Evolutionary conservation across 495 filamentous ascomycete genomes (phyloP).

Genomic region (Penicillium soppii): DNA sequence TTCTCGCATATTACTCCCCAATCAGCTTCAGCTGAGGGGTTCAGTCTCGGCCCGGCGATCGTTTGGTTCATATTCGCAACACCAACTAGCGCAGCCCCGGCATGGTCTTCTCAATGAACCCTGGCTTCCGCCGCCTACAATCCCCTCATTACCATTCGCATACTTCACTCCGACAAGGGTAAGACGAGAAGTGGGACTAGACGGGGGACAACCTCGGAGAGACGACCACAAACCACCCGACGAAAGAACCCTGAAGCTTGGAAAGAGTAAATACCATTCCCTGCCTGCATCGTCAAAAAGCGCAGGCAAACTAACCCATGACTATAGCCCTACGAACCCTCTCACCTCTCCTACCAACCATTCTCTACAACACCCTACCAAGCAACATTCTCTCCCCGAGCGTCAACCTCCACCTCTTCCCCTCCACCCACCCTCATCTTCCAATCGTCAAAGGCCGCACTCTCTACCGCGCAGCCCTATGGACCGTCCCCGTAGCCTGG

Average conservation of each 20-base stretch:
- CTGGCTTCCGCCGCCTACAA: slow-evolving; percentile 24
- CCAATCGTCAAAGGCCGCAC: slow-evolving; percentile 87
- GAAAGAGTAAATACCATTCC: slow-evolving; percentile 65
- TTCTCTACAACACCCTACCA: slow-evolving; percentile 79
- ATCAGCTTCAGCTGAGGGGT: slow-evolving; percentile 4
- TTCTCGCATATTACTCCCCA: slow-evolving; percentile 11
- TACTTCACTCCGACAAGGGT: slow-evolving; percentile 26
- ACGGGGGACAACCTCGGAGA: slow-evolving; percentile 14
- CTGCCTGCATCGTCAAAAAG: neutral
- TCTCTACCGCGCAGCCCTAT: slow-evolving; percentile 87
- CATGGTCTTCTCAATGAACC: slow-evolving; percentile 32
- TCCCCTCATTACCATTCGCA: slow-evolving; percentile 13
- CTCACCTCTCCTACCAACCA: slow-evolving; percentile 80
- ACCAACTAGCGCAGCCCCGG: slow-evolving; percentile 30
- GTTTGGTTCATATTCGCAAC: slow-evolving; percentile 28
- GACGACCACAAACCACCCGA: slow-evolving; percentile 56
- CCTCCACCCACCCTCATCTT: slow-evolving; percentile 92
- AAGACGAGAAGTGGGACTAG: slow-evolving; percentile 4
- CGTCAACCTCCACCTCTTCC: slow-evolving; percentile 94
- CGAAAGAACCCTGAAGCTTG: slow-evolving; percentile 83
- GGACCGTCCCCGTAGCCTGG: slow-evolving; percentile 95
- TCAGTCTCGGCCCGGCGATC: slow-evolving; percentile 11
- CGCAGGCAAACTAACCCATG: neutral
- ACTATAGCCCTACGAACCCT: slow-evolving; percentile 75
- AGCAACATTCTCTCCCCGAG: slow-evolving; percentile 82